phyloP scores from a whole-genome alignment of 352 stramenopile species.

The Phytophthora rubi region DNA sequence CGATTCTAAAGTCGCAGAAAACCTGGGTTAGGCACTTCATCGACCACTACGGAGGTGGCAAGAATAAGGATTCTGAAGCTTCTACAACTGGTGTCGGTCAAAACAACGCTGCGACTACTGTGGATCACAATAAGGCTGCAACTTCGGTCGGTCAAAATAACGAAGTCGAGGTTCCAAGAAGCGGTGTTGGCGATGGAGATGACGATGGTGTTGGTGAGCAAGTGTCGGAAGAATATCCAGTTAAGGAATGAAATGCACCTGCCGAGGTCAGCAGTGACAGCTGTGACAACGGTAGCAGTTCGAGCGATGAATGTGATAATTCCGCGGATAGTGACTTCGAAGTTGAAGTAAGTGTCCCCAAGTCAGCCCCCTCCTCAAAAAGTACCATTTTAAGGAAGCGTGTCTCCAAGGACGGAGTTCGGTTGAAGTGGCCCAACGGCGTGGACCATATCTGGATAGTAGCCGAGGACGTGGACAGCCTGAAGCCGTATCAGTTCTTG shows the following conservation, averaged over 20 bases:
- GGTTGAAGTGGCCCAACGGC: no score
- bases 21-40: background rate
- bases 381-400: no score
- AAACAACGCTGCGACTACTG: no score
- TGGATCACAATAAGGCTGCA: no score
- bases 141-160: background rate
- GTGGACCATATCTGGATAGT: no score
- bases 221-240: no score
- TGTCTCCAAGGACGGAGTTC: no score
- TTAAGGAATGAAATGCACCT: background rate
- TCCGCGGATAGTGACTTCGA: background rate
- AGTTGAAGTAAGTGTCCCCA: background rate
- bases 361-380: background rate
- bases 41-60: background rate
- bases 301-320: background rate
- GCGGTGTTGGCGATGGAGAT: background rate
- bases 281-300: background rate
- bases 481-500: background rate
- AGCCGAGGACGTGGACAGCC: no score
- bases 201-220: background rate
- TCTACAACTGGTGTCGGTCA: background rate
- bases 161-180: background rate
- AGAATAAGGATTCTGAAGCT: background rate
- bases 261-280: background rate
- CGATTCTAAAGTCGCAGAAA: background rate